Evolutionary conservation across 2,329 filamentous ascomycete species (phyloP).

Genomic region (Neonectria coccinea): DNA sequence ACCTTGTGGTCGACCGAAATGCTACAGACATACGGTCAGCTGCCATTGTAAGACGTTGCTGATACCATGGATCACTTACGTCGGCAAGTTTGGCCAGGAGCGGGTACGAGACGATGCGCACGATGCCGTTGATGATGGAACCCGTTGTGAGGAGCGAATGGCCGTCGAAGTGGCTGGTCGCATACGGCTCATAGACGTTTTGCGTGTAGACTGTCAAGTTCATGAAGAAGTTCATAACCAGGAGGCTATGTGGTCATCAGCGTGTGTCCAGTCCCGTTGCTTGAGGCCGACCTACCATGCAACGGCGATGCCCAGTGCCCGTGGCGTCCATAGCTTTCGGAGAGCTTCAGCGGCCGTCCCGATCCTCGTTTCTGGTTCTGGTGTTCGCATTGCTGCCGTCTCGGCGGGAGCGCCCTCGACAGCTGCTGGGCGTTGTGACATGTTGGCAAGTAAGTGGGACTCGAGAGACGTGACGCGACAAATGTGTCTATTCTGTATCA

Average conservation of each 20-base stretch:
- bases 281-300: not conserved
- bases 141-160: conserved; percentile 33
- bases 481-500: not conserved
- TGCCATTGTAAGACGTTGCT: not conserved
- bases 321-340: not conserved
- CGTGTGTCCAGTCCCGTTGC: not conserved
- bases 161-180: conserved; percentile 34
- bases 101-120: conserved; percentile 32
- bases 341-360: not conserved
- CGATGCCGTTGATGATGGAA: conserved; percentile 31
- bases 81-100: conserved; percentile 36
- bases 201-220: conserved; percentile 37
- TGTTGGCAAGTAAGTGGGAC: not conserved
- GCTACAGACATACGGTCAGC: not conserved
- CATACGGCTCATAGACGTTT: conserved; percentile 36
- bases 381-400: not conserved
- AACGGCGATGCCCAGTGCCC: not conserved
- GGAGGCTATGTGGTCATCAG: conserved; percentile 9
- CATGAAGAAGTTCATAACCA: conserved; percentile 40
- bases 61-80: not conserved
- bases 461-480: not conserved
- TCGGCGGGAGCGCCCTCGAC: not conserved
- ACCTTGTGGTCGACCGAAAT: not conserved
- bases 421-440: not conserved
- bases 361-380: not conserved